Evolutionary conservation across 1,139 yeast species (phyloP), one percentile per base, ranked within the genome.

Genomic region (Debaryomyces sp.): DNA sequence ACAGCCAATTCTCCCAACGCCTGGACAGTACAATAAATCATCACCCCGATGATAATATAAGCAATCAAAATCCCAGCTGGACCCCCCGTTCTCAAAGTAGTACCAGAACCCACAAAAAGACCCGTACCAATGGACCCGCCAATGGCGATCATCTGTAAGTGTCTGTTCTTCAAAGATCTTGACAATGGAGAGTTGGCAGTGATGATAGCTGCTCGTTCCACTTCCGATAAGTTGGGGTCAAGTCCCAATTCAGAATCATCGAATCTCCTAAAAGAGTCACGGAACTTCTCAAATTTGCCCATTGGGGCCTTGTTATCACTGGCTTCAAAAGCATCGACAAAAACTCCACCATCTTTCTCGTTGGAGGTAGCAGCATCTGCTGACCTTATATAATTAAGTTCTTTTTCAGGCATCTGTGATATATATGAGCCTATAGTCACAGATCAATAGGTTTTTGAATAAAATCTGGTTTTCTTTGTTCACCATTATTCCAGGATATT

Each of bases 111-210:
- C 51, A 87, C 82, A 55, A 85, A 83, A 41, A 84, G 73, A 42
- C 91, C 92, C 6, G 95, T 87, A 68, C 96, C 96, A 54, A 89
- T 87, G 46, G 90, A 79, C 54, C 96, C 96, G 62, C 96, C 96
- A 58, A 89, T 84, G 43, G 96, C 95, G 64, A 89, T 85, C 89
- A 89, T 87, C 62, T 86, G 87, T 58, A 89, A 71, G 73, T 88
- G 83, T 70, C 89, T 76, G 41, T 70, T 74, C 56, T 84, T 84
- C 49, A 88, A 75, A 39, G 80, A 75, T 62, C 89, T 76, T 44
- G 82, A 73, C 52, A 89, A 77, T 1, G 96, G 96, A 22, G 92
- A 76, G 60, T 80, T 78, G 21, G 92, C 87, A 27, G 91, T 82
- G 54, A 78, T 70, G 30, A 82, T 66, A 46, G 89, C 88, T 43